Evolutionary conservation across 495 filamentous ascomycete species (phyloP).

Genomic region (Neurospora sp.): DNA sequence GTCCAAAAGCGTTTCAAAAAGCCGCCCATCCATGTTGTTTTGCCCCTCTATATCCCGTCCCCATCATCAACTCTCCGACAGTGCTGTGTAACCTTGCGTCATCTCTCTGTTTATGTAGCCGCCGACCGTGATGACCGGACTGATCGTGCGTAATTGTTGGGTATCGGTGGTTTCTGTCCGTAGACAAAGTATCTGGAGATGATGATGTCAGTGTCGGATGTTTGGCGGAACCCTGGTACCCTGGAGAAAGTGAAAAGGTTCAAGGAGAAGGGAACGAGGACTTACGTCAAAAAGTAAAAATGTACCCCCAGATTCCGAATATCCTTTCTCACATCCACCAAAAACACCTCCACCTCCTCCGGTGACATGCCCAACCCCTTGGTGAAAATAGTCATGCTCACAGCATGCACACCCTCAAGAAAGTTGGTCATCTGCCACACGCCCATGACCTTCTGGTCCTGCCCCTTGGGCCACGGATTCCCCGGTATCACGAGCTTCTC

Average conservation of each 20-base stretch:
- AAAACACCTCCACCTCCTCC: constrained; percentile 40
- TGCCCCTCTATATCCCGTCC: background rate
- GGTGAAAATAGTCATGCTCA: constrained; percentile 44
- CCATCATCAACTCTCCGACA: background rate
- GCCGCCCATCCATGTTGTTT: background rate
- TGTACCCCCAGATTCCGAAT: constrained; percentile 41
- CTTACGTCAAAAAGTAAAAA: constrained; percentile 36
- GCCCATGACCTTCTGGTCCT: constrained; percentile 38
- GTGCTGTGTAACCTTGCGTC: background rate
- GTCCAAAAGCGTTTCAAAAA: background rate
- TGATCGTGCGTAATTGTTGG: background rate
- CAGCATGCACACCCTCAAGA: constrained; percentile 35
- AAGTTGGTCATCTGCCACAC: constrained; percentile 29
- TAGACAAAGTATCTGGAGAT: constrained; percentile 3
- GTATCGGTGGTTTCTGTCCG: constrained; percentile 3
- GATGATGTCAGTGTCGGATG: background rate
- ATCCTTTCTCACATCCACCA: constrained; percentile 46
- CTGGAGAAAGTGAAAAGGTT: background rate
- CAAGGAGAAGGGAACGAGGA: background rate
- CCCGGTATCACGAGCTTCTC: constrained; percentile 37
- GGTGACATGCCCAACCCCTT: constrained; percentile 39
- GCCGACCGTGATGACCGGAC: background rate
- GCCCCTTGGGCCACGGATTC: constrained; percentile 42
- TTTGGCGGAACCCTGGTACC: background rate
- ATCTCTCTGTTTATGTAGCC: background rate